phyloP scores from a whole-genome alignment of 169 alveolate species.

The Eimeria maxima region DNA sequence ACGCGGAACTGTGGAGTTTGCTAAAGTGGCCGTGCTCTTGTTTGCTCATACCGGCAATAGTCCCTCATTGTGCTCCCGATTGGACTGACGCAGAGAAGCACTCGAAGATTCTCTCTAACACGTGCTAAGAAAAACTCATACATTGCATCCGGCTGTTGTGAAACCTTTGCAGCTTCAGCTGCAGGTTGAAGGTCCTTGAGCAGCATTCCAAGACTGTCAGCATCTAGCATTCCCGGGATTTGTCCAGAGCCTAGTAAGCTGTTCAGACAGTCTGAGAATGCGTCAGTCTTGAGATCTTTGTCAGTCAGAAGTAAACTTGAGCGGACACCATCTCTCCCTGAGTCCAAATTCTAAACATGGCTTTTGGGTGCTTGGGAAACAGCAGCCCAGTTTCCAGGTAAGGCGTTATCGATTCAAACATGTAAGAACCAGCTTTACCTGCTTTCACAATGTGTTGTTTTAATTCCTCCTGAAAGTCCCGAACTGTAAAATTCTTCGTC shows the following conservation, averaged over 20 bases:
- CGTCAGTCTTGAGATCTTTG: slow-evolving; percentile 95
- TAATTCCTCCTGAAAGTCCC: slow-evolving; percentile 95
- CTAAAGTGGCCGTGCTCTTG: background rate
- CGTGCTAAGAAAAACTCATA: slow-evolving; percentile 94
- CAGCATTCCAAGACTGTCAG: slow-evolving; percentile 91
- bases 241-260: slow-evolving; percentile 95
- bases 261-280: slow-evolving; percentile 96
- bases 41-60: slow-evolving; percentile 93
- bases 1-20: background rate
- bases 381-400: background rate
- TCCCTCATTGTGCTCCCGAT: slow-evolving; percentile 95
- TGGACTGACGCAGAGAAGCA: slow-evolving; percentile 95
- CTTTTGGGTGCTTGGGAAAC: background rate
- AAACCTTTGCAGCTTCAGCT: slow-evolving; percentile 63
- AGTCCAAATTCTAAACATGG: background rate
- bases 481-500: slow-evolving; percentile 94
- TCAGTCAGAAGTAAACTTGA: slow-evolving; percentile 94
- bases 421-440: slow-evolving; percentile 89
- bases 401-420: background rate
- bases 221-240: slow-evolving; percentile 94
- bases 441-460: slow-evolving; percentile 93
- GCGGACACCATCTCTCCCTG: slow-evolving; percentile 60
- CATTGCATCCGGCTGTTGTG: slow-evolving; percentile 89
- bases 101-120: slow-evolving; percentile 95
- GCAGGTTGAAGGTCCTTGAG: slow-evolving; percentile 65